phyloP scores from a whole-genome alignment of 2,329 filamentous ascomycete genomes.

The Xylaria sp. region DNA sequence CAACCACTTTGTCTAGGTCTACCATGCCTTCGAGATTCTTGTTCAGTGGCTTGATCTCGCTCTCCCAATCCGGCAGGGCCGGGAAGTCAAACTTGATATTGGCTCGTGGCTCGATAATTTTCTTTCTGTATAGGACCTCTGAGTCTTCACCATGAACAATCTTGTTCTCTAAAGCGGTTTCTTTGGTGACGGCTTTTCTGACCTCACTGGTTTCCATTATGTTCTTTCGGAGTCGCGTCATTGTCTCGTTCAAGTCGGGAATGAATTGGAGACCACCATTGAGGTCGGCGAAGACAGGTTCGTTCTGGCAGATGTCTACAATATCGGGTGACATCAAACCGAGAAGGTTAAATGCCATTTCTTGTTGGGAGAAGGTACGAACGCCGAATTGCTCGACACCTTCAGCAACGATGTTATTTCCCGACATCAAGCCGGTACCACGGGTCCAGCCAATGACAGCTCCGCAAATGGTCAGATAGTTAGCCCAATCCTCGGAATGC shows the following conservation, averaged over 20 bases:
- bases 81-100: constrained; percentile 99
- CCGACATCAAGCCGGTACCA: constrained; percentile 96
- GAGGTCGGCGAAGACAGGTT: constrained; percentile 96
- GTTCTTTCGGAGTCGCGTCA: constrained; percentile 92
- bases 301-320: constrained; percentile 92
- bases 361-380: constrained; percentile 97
- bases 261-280: constrained; percentile 99
- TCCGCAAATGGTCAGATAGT: constrained; percentile 97
- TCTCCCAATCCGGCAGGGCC: constrained; percentile 87
- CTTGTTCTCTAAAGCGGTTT: constrained; percentile 96
- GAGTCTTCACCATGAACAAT: constrained; percentile 94
- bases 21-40: constrained; percentile 95
- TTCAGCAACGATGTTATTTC: constrained; percentile 97
- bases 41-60: constrained; percentile 89
- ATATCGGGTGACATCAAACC: constrained; percentile 95
- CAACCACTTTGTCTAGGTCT: constrained; percentile 96
- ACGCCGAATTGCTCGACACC: constrained; percentile 97
- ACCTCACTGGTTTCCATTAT: constrained; percentile 96
- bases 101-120: constrained; percentile 90
- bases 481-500: constrained; percentile 97
- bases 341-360: constrained; percentile 99
- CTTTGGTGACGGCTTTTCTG: constrained; percentile 91
- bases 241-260: constrained; percentile 91
- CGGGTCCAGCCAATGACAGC: constrained; percentile 99
- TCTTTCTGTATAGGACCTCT: constrained; percentile 93